Conservation (phyloP, 345 rosid genomes). For the Passiflora organensis region DNA sequence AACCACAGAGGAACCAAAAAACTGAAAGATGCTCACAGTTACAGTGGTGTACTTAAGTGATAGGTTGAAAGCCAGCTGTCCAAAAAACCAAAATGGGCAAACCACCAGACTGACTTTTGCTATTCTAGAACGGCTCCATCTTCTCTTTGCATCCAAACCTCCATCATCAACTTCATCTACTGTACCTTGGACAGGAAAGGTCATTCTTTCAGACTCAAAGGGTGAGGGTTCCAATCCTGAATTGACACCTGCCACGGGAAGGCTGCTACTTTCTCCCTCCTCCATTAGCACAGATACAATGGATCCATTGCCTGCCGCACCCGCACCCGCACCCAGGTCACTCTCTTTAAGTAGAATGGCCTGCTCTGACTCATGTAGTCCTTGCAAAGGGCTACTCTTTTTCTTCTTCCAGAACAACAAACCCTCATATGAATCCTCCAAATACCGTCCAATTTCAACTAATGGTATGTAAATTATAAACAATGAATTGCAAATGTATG, state of each 20-base stretch:
- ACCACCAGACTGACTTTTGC: slow-evolving; percentile 75
- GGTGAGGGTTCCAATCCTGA: slow-evolving; percentile 26
- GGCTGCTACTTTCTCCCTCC: slow-evolving; percentile 36
- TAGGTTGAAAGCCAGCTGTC: slow-evolving; percentile 81
- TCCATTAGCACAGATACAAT: slow-evolving; percentile 21
- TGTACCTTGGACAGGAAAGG: slow-evolving; percentile 20
- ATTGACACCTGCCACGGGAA: slow-evolving; percentile 25
- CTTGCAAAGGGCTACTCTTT: slow-evolving; percentile 31
- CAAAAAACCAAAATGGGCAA: slow-evolving; percentile 93
- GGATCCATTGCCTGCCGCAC: slow-evolving; percentile 20
- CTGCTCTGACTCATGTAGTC: slow-evolving; percentile 60
- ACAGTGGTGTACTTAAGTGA: slow-evolving; percentile 89
- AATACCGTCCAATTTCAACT: slow-evolving; percentile 57
- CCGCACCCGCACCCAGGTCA: too few relatives aligned
- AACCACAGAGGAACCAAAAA: not conserved
- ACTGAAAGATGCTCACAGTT: slow-evolving; percentile 46
- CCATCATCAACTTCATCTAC: slow-evolving; percentile 11
- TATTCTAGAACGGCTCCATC: slow-evolving; percentile 81
- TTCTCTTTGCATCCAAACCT: slow-evolving; percentile 68
- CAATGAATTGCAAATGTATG: slow-evolving; percentile 90
- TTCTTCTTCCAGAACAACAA: slow-evolving; percentile 58
- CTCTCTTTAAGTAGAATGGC: slow-evolving; percentile 55
- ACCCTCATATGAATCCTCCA: slow-evolving; percentile 69
- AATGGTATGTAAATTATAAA: slow-evolving; percentile 77
- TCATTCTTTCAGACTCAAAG: slow-evolving; percentile 17